Evolutionary conservation across 306 rosid genomes (phyloP), one percentile per base, ranked within the genome.

Genomic region (Corylus heterophylla): DNA sequence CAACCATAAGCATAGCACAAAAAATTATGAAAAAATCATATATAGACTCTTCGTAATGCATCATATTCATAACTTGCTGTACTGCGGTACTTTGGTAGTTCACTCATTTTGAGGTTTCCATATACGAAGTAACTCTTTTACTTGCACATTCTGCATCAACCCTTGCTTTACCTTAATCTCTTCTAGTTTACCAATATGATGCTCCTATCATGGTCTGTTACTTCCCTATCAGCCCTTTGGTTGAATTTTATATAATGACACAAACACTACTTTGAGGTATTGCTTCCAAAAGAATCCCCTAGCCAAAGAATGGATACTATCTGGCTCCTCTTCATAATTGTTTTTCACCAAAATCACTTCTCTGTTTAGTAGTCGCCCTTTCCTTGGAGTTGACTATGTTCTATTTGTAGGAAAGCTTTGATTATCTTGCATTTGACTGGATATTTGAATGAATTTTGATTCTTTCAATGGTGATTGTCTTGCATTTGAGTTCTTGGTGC

Each of bases 401-500:
- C 55, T 42, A 7, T 25, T 35, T 58, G 45, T 9, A 55, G 42
- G 64, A 49, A 74, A 79, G 78, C 56, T 51, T 12, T 51, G 50
- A 54, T 54, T 76, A 55, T 27, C n/a, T 1, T 82, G 39, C 78
- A 6, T 72, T 27, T 29, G 22, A 50, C 29, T 52, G 56, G 54
- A 62, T 39, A 54, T 45, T 51, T 18, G 18, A 64, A 62, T 3
- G 7, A 35, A 35, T 20, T 35, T 17, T n/a, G 54, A 55, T n/a
- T n/a, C 31, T 37, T 56, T 72, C 71, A 59, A 8, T 58, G 29
- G 44, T 78, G 20, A 54, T 63, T 47, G 37, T 63, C 31, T 63
- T 79, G 66, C 58, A 74, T 62, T 47, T 74, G 76, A 25, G 69
- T 62, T 84, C 61, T 76, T 76, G 75, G 74, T 37, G 61, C 77